Conservation (phyloP, 306 rosid species). For the Vachellia collinsii region DNA sequence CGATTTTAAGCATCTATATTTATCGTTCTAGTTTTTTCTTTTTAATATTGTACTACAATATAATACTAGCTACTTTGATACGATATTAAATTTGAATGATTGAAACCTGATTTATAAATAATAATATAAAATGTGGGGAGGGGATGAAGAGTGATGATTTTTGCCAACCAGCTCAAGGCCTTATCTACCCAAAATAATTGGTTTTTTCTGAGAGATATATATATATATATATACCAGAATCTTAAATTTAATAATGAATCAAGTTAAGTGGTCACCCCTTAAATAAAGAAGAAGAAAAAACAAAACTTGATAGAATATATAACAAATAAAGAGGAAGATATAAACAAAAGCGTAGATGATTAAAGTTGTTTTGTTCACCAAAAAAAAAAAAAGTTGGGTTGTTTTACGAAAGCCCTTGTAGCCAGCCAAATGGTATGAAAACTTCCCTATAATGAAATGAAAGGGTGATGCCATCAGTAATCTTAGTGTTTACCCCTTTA, state of each 20-base stretch:
- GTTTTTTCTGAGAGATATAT: not conserved
- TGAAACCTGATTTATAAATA: not conserved
- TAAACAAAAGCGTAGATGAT: not conserved
- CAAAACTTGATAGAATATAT: not conserved
- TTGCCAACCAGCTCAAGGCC: not conserved
- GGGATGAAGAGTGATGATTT: not conserved
- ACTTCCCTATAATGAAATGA: no score
- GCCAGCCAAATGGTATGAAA: no score
- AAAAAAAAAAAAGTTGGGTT: no score
- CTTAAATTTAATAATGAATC: conserved; percentile 17
- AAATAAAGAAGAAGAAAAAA: not conserved
- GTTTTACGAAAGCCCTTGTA: no score
- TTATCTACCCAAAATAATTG: not conserved
- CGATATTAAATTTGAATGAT: not conserved
- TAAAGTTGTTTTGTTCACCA: no score
- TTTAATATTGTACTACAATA: not conserved
- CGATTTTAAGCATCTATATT: not conserved
- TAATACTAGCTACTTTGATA: not conserved
- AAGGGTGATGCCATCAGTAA: no score
- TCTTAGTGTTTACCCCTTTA: no score
- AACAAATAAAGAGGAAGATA: not conserved
- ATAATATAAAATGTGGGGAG: not conserved
- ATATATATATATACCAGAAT: not conserved
- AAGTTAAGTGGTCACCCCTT: conserved; percentile 11
- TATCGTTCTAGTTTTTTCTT: not conserved